phyloP scores from a whole-genome alignment of 78 protist genomes.

The Mantamonas sphyraenae region DNA sequence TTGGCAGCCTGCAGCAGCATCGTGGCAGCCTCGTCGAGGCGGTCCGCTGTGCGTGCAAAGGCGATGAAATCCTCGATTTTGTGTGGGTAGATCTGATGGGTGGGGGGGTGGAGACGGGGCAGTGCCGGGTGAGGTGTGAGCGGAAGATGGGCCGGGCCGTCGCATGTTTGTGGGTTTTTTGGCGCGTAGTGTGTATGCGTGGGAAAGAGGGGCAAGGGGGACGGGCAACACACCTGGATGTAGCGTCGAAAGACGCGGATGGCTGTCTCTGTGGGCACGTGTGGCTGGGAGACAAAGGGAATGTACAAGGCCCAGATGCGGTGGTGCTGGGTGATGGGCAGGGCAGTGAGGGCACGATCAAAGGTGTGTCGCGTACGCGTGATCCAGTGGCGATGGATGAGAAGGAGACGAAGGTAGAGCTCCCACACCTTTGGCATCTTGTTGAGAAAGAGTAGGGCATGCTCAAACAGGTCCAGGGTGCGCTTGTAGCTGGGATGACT shows the following conservation, averaged over 20 bases:
- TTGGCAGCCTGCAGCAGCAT: slow-evolving; percentile 10
- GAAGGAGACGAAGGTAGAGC: slow-evolving; percentile 76
- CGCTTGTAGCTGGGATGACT: too few species aligned
- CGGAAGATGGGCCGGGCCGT: background rate
- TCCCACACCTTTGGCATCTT: slow-evolving; percentile 99
- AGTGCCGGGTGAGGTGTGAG: background rate
- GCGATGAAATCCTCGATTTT: slow-evolving; percentile 84
- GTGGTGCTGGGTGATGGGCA: slow-evolving; percentile 96
- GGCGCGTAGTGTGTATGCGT: too few species aligned
- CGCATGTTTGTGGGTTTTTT: background rate
- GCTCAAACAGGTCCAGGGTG: background rate
- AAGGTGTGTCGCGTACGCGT: slow-evolving; percentile 76
- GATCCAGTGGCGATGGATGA: slow-evolving; percentile 55
- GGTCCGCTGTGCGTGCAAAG: slow-evolving; percentile 32
- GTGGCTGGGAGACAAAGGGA: slow-evolving; percentile 31
- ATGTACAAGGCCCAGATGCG: slow-evolving; percentile 90
- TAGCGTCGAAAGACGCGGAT: slow-evolving; percentile 74
- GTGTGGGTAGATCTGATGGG: slow-evolving; percentile 54
- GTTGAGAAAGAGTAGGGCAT: background rate
- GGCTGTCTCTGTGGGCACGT: slow-evolving; percentile 70
- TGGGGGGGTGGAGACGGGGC: background rate
- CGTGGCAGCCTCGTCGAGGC: slow-evolving; percentile 69
- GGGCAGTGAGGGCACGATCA: slow-evolving; percentile 81
- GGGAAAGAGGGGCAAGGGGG: too few species aligned
- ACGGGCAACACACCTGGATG: slow-evolving; percentile 40